Evolutionary conservation across 768 basidiomycete species (phyloP), one percentile per base, ranked within the genome.

Genomic region (Suillus spraguei): DNA sequence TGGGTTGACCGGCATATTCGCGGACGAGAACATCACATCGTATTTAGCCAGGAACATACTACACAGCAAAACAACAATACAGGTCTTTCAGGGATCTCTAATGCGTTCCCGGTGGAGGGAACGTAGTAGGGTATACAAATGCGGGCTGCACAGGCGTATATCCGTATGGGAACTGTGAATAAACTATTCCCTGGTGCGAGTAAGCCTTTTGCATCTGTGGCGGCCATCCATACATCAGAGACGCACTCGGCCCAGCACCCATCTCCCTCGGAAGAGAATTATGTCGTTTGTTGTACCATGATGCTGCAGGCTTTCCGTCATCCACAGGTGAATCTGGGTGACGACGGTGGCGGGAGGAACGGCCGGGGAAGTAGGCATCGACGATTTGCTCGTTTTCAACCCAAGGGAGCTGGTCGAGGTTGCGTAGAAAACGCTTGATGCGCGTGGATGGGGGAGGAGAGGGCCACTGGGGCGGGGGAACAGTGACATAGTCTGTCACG

Each of bases 401-500:
- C 83, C 83, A 84, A 4, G 83, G 83, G 1, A 85, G 74, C 0
- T 66, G 64, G 35, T 80, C 75, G 16, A 84, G n/a, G 6, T 67
- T 68, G 4, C 68, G 60, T 10, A 80, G 55, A 58, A 83, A 77
- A 16, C 74, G 70, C 7, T 73, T 70, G 22, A 82, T 8, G 5
- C 79, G 79, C 5, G 72, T 63, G 28, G 81, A 17, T 22, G 72
- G 80, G n/a, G 11, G 74, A 73, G 32, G 62, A 36, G 32, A 56
- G 60, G 1, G 65, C 61, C 17, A 62, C 11, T 13, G 11, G 49
- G n/a, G 39, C 42, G 20, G 65, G 60, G 1, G 64, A 47, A 22
- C 54, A 41, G 64, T 77, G 22, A 39, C 33, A 28, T 56, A 60
- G 52, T 52, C 60, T 3, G 52, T 60, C 32, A 60, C 46, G 10